Base-by-base conservation (phyloP, 2,329 filamentous ascomycete genomes). In the Dothiorella sarmentorum region DNA sequence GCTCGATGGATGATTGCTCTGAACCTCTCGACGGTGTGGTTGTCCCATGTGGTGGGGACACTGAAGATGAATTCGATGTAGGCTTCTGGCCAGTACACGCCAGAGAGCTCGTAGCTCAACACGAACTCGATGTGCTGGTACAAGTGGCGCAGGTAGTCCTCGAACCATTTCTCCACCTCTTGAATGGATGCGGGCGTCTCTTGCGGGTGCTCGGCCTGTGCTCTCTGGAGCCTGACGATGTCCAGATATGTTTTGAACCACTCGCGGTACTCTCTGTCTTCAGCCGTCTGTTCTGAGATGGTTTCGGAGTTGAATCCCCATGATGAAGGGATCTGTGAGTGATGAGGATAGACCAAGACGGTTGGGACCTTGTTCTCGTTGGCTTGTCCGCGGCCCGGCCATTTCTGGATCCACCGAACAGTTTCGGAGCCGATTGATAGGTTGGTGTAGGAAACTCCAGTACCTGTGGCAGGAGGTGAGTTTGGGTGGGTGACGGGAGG, bases 191-290 rank as follows among this genome's bases (percentile, higher is more conserved):
- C 64, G 0, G 80, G 79, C 0, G 74, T 75, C 26, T 74, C 73
- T n/a, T 72, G 64, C 0, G 80, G 73, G 10, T 78, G 77, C 27
- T 78, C 71, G 3, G 69, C 67, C 60, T 78, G 78, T 38, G 76
- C 76, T 17, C 71, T 68, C 0, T 65, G 67, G 2, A 83, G 67
- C 7, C 75, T 78, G 7, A 73, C 72, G 4, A 73, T 70, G 56
- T 83, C 81, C 13, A 82, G 73, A 62, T 78, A 82, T 61, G 81
- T 81, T 63, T 84, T 83, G 73, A 84, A 83, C 73, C 81, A 81
- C 58, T 82, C 79, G 7, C 72, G 71, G 37, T 71, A 68, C 13
- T 73, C 72, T 35, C 76, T 75, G 20, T 78, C 74, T 15, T 78
- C 73, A 7, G 80, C 77, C 17, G 64, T 67, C 9, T 62, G 63